Conservation (phyloP, 2,329 filamentous ascomycete species). For the Nakataea oryzae region DNA sequence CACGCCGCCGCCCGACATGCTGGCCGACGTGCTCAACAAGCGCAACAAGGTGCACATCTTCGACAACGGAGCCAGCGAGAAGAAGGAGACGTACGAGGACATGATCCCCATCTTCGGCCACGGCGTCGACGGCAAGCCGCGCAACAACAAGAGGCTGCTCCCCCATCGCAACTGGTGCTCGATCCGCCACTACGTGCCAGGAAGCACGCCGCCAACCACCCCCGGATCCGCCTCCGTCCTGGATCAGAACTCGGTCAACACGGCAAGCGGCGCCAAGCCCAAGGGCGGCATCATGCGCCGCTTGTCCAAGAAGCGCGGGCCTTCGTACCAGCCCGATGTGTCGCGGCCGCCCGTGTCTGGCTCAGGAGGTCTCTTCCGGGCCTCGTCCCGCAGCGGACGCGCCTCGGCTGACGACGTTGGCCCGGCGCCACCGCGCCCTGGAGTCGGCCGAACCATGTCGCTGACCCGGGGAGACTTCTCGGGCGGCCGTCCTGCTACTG, state of each 20-base stretch:
- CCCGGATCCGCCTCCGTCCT: slow-evolving; percentile 39
- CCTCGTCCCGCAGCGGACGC: slow-evolving; percentile 27
- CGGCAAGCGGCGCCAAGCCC: slow-evolving; percentile 9
- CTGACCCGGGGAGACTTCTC: slow-evolving; percentile 1
- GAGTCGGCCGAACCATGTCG: slow-evolving; percentile 5
- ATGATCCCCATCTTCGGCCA: slow-evolving; percentile 91
- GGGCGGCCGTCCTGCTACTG: background rate
- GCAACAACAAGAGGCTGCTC: slow-evolving; percentile 84
- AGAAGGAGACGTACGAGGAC: slow-evolving; percentile 72
- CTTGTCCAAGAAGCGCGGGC: slow-evolving; percentile 27
- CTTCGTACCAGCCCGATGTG: slow-evolving; percentile 25
- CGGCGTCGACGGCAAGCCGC: slow-evolving; percentile 77
- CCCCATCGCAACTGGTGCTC: slow-evolving; percentile 94
- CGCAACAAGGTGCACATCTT: slow-evolving; percentile 74
- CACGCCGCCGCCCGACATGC: slow-evolving; percentile 72
- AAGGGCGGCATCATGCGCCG: slow-evolving; percentile 33
- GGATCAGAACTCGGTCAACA: slow-evolving; percentile 23
- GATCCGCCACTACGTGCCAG: slow-evolving; percentile 75
- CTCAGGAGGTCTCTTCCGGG: slow-evolving; percentile 32
- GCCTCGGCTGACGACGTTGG: slow-evolving; percentile 18
- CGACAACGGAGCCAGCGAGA: slow-evolving; percentile 23
- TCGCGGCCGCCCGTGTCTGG: slow-evolving; percentile 38
- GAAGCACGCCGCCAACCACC: slow-evolving; percentile 60
- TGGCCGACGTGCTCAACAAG: slow-evolving; percentile 89
- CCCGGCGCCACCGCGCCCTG: slow-evolving; percentile 15